phyloP scores from a whole-genome alignment of 192 early-diverging fungal species.

The Spizellomyces punctatus region DNA sequence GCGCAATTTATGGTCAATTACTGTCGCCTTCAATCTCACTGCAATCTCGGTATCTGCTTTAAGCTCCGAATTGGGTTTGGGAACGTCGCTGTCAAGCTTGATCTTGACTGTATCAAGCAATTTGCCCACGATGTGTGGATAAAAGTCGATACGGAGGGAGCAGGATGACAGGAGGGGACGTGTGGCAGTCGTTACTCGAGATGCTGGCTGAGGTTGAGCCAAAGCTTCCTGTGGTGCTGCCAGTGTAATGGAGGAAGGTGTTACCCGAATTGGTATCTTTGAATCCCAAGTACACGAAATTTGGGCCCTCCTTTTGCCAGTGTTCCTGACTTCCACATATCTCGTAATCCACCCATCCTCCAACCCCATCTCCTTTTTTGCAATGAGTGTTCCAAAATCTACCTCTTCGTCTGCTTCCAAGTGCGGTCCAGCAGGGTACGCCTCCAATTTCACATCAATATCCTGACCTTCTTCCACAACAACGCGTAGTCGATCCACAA shows the following conservation, averaged over 20 bases:
- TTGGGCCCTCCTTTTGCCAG: conserved; percentile 22
- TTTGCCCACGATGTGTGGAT: conserved; percentile 24
- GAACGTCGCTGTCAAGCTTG: conserved; percentile 22
- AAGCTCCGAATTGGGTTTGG: background rate
- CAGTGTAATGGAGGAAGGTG: conserved; percentile 8
- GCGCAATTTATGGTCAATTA: conserved; percentile 44
- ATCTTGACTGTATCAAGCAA: conserved; percentile 31
- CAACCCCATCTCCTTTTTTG: background rate
- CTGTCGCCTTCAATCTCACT: conserved; percentile 20
- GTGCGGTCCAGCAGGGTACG: conserved; percentile 31
- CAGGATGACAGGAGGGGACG: too few species aligned
- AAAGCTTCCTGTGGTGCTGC: conserved; percentile 1
- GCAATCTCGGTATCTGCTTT: background rate
- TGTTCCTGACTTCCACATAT: conserved; percentile 27
- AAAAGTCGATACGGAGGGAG: conserved; percentile 37
- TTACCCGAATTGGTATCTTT: conserved; percentile 20
- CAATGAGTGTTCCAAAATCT: conserved; percentile 46
- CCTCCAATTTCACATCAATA: conserved; percentile 35
- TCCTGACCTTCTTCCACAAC: conserved; percentile 18
- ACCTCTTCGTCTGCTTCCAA: conserved; percentile 31
- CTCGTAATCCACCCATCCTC: background rate
- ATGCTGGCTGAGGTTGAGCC: too few species aligned
- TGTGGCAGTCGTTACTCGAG: too few species aligned
- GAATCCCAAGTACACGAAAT: conserved; percentile 14
- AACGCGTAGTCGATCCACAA: conserved; percentile 14